Base-by-base conservation (phyloP, 2,329 filamentous ascomycete genomes). In the Cordyceps farinosa region DNA sequence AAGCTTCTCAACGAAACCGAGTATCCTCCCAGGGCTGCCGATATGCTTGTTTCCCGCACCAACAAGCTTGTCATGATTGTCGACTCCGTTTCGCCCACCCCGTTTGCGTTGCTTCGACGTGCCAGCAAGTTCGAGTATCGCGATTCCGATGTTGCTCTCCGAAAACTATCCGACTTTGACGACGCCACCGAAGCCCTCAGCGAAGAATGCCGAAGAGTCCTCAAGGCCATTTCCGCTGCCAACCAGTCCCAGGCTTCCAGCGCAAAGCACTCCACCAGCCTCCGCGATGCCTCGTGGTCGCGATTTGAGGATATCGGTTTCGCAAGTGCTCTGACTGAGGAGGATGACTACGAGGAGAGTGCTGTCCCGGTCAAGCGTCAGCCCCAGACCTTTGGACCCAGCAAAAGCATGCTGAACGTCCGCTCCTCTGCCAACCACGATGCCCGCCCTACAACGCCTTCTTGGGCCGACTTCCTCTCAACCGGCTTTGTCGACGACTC, bases 31-130 rank as follows among this genome's bases (percentile, higher is more conserved):
- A 87, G 91, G 69, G 82, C 86, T 40, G 91, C 92, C 10, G 82
- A 84, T 0, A 80, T 97, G 42, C 83, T 97, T 74, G 90, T 93
- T 72, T 87, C 90, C 5, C 84, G 85, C 1, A 97, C 93, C 3
- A 90, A 92, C 65, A 93, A 91, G 72, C 92, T 99, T 5, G 88
- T 96, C 65, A 97, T 99, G 93, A 93, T 97, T 67, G 95, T 99
- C 27, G 91, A 98, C 69, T 87, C 88, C 0, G 94, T 99, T 42
- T 99, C 95, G 0, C 92, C 95, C 0, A 97, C 93, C 0, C 95
- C 95, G 0, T 98, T 98, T 76, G 85, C 95, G 3, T 83, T 99
- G 13, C 80, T 99, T 50, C 90, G 95, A 65, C 87, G 95, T 69
- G 92, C 93, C 52, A 97, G 91, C 73, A 90, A 98, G 74, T 98